Percentiles rank a stretch among this genome's conserved stretches.
Evolutionary conservation across 129 eudicot genomes (phyloP).

Genomic region (Ambrosia trifida): DNA sequence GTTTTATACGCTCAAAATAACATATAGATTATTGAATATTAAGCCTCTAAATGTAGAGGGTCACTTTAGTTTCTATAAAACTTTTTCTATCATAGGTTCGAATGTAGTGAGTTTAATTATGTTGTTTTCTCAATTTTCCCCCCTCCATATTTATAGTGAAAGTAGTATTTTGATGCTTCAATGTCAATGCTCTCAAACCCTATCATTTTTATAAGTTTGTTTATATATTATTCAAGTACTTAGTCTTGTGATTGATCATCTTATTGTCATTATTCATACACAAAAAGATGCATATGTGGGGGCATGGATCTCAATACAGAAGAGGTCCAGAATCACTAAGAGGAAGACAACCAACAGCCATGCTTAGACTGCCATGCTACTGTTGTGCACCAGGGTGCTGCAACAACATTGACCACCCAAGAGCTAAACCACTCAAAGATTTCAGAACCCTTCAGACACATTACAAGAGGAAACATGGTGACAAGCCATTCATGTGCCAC

Average conservation of each 20-base stretch:
- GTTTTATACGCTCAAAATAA: no score
- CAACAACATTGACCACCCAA: conserved; percentile 83
- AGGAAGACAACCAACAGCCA: conserved; percentile 60
- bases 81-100: no score
- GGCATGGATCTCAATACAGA: conserved; percentile 83
- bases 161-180: no score
- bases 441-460: conserved; percentile 81
- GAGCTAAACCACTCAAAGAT: conserved; percentile 78
- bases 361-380: conserved; percentile 69
- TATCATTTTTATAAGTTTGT: no score
- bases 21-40: no score
- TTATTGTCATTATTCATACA: neutral
- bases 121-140: no score
- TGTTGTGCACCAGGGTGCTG: conserved; percentile 83
- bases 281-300: conserved; percentile 92
- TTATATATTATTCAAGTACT: neutral
- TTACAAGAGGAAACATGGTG: conserved; percentile 79
- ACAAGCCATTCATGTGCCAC: conserved; percentile 58
- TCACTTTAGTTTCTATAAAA: no score
- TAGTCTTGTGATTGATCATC: conserved; percentile 18
- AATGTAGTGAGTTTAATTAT: no score
- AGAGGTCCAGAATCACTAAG: conserved; percentile 76
- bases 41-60: no score
- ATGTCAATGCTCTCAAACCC: no score
- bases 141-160: no score